phyloP scores from a whole-genome alignment of 768 basidiomycete genomes.

The Boletales sp. region DNA sequence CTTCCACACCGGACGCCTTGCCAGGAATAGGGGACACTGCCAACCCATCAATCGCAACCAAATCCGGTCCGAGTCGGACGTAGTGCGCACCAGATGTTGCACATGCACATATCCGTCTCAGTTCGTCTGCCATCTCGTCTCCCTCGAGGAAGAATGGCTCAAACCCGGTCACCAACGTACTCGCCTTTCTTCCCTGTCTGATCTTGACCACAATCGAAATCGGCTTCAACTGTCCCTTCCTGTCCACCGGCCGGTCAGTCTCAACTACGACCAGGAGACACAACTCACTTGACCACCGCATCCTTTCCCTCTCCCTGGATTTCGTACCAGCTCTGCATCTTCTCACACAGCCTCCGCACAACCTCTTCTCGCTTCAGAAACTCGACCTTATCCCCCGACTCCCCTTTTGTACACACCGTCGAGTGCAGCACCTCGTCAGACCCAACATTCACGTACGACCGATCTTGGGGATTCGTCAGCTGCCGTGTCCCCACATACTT shows the following conservation, averaged over 20 bases:
- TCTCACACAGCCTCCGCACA: slow-evolving; percentile 46
- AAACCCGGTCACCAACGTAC: slow-evolving; percentile 74
- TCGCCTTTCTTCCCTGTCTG: slow-evolving; percentile 75
- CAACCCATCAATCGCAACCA: neutral
- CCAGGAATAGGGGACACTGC: slow-evolving; percentile 63
- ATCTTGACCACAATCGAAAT: slow-evolving; percentile 67
- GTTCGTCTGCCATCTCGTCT: slow-evolving; percentile 73
- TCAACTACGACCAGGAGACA: neutral
- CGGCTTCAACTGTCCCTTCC: slow-evolving; percentile 74
- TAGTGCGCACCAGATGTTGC: slow-evolving; percentile 63
- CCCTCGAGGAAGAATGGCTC: slow-evolving; percentile 72
- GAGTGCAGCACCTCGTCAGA: slow-evolving; percentile 41
- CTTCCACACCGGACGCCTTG: slow-evolving; percentile 57
- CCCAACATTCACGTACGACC: slow-evolving; percentile 63
- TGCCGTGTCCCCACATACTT: slow-evolving; percentile 57
- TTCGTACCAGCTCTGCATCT: slow-evolving; percentile 80
- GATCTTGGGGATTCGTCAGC: slow-evolving; percentile 64
- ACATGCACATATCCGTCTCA: slow-evolving; percentile 73
- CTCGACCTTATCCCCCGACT: slow-evolving; percentile 33
- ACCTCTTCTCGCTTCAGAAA: slow-evolving; percentile 70
- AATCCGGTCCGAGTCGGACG: neutral
- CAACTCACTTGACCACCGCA: slow-evolving; percentile 53
- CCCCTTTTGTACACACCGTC: slow-evolving; percentile 36
- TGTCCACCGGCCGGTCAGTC: slow-evolving; percentile 24
- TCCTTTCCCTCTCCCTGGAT: slow-evolving; percentile 54